A percentile compares a stretch with the other conserved stretches of the same genome.
phyloP scores from a whole-genome alignment of 164 flowering plant genomes.

The Magnolia sinica region DNA sequence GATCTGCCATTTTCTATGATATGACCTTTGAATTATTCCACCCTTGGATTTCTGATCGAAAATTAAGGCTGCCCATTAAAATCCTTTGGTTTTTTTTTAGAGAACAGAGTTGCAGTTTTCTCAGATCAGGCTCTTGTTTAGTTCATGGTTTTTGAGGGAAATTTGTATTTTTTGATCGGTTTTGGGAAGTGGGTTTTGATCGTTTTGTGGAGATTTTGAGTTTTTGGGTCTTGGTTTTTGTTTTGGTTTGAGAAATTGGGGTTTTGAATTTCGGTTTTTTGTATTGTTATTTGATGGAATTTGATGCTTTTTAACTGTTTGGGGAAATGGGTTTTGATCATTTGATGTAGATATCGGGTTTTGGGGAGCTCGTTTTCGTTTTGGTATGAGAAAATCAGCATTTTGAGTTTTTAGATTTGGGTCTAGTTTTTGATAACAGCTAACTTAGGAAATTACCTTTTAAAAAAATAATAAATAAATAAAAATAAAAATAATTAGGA shows the following conservation, averaged over 20 bases:
- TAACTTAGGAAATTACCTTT: neutral
- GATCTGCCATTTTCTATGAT: neutral
- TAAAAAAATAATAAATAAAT: too few species aligned
- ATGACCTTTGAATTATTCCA: neutral
- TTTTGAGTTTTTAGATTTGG: neutral
- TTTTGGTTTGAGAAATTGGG: neutral
- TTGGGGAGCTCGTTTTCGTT: neutral
- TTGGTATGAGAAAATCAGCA: too few species aligned
- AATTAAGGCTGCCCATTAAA: slow-evolving; percentile 4
- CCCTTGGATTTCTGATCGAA: neutral
- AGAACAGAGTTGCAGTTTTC: neutral
- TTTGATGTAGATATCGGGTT: neutral
- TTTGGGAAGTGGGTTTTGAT: neutral
- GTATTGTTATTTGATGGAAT: neutral
- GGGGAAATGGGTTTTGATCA: neutral
- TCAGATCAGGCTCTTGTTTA: neutral
- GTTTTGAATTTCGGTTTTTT: neutral
- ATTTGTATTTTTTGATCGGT: neutral
- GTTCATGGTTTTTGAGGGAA: neutral
- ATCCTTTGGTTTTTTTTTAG: neutral
- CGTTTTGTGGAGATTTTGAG: neutral
- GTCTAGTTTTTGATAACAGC: neutral
- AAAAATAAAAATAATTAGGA: neutral
- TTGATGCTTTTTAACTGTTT: neutral
- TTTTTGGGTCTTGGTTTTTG: neutral